Conservation (phyloP, 371 early-diverging fungal species). For the Blastocladiella emersonii region DNA sequence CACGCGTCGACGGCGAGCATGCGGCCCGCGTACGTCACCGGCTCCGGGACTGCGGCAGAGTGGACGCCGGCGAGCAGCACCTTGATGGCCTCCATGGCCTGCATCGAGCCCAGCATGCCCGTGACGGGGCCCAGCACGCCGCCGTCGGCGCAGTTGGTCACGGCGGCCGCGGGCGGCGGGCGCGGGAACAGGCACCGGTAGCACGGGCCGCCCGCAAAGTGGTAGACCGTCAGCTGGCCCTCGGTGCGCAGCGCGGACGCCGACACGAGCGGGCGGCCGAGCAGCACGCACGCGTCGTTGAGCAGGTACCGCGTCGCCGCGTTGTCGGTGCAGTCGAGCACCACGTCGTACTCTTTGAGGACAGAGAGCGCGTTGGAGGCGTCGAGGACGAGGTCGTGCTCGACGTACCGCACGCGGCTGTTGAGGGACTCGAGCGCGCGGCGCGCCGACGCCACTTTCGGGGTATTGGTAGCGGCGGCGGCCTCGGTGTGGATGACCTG, state of each 20-base stretch:
- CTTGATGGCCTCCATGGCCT: conserved; percentile 92
- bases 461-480: conserved; percentile 46
- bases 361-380: conserved; percentile 30
- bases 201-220: conserved; percentile 80
- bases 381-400: conserved; percentile 25
- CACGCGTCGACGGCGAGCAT: conserved; percentile 4
- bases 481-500: conserved; percentile 85
- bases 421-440: conserved; percentile 35
- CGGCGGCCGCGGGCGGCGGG: conserved; percentile 75
- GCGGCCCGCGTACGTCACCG: conserved; percentile 5
- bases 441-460: conserved; percentile 73
- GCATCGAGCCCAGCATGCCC: conserved; percentile 88
- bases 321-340: conserved; percentile 94
- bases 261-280: conserved; percentile 76
- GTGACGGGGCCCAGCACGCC: conserved; percentile 98
- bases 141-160: conserved; percentile 85
- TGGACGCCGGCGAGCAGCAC: conserved; percentile 28
- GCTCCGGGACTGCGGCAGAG: background rate
- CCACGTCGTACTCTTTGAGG: conserved; percentile 61
- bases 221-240: conserved; percentile 84
- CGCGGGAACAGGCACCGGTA: conserved; percentile 95
- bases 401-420: conserved; percentile 18
- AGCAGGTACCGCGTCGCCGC: conserved; percentile 92
- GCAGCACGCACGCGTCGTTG: conserved; percentile 82
- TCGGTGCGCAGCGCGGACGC: conserved; percentile 90